Conservation (phyloP, 202 grass and related monocot genomes). For the Bolboschoenoplectus hybrid region DNA sequence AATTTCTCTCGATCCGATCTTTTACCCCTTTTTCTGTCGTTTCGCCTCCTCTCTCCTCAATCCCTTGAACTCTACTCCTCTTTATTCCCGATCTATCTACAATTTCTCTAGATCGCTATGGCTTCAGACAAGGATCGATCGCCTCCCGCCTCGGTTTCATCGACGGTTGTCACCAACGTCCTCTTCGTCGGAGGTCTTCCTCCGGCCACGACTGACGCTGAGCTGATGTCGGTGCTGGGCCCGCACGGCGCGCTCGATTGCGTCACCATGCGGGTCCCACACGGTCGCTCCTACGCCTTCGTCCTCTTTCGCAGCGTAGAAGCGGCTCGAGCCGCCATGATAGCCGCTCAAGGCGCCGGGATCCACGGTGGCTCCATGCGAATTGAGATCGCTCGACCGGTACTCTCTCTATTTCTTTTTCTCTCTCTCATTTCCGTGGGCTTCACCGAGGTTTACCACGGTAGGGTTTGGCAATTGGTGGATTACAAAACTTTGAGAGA, state of each 20-base stretch:
- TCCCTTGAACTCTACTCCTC: not conserved
- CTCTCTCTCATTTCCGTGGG: slow-evolving; percentile 17
- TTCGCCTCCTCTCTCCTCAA: not conserved
- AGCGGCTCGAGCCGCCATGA: slow-evolving; percentile 51
- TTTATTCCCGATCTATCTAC: not conserved
- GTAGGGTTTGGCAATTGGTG: slow-evolving; percentile 18
- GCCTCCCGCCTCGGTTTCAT: not conserved
- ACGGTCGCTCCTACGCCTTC: slow-evolving; percentile 70
- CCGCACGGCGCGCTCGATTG: slow-evolving; percentile 62
- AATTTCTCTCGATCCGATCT: not conserved
- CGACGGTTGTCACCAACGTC: slow-evolving; percentile 47
- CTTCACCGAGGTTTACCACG: not conserved
- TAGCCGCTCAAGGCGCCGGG: slow-evolving; percentile 50
- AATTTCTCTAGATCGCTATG: not conserved
- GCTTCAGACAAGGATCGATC: slow-evolving; percentile 22
- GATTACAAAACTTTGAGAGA: not conserved
- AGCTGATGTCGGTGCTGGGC: slow-evolving; percentile 50
- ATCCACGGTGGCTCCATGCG: slow-evolving; percentile 51
- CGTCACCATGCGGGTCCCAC: slow-evolving; percentile 40
- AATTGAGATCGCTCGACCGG: slow-evolving; percentile 70
- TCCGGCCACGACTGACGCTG: slow-evolving; percentile 47
- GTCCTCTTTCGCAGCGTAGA: slow-evolving; percentile 56
- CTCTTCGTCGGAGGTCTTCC: slow-evolving; percentile 73
- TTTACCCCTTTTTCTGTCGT: not conserved
- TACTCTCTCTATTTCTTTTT: slow-evolving; percentile 35